A percentile compares a stretch with the other conserved stretches of the same genome.
Conservation (phyloP, 768 basidiomycete species). For the Lentinula raphanica region DNA sequence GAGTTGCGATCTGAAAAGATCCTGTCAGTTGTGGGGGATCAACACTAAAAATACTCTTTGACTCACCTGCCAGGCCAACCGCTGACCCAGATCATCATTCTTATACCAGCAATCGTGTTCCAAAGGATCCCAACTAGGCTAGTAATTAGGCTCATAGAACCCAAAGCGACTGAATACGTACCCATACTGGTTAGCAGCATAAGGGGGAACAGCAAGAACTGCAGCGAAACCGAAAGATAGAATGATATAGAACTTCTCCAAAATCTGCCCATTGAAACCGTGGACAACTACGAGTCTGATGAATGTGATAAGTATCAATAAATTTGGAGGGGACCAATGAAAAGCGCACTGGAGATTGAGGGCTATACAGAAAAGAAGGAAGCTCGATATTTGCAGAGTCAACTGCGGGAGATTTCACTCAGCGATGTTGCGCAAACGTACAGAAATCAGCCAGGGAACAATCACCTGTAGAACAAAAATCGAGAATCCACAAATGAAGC, state of each 20-base stretch:
- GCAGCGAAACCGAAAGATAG: conserved; percentile 10
- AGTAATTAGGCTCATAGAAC: neutral
- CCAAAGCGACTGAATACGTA: neutral
- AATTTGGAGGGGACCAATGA: neutral
- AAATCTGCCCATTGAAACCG: conserved; percentile 11
- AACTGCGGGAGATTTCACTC: conserved; percentile 9
- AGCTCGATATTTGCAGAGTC: conserved; percentile 18
- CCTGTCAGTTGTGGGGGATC: neutral
- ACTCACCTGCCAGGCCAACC: conserved; percentile 16
- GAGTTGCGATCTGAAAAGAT: conserved; percentile 15
- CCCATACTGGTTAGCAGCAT: conserved; percentile 19
- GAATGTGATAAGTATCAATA: neutral
- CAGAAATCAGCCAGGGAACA: neutral
- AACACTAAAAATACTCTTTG: neutral
- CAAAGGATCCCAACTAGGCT: conserved; percentile 17
- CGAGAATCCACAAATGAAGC: conserved; percentile 15
- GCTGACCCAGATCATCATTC: conserved; percentile 12
- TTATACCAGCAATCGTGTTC: conserved; percentile 18
- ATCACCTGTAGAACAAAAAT: conserved; percentile 18
- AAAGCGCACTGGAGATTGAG: conserved; percentile 19
- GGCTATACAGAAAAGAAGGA: conserved; percentile 17
- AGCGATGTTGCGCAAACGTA: too few species aligned
- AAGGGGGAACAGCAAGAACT: conserved; percentile 14
- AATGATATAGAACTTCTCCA: conserved; percentile 17
- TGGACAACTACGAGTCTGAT: conserved; percentile 17